Percentiles rank a stretch among this genome's conserved stretches.
Conservation (phyloP, 129 eudicot species). For the Helianthus annuus region DNA sequence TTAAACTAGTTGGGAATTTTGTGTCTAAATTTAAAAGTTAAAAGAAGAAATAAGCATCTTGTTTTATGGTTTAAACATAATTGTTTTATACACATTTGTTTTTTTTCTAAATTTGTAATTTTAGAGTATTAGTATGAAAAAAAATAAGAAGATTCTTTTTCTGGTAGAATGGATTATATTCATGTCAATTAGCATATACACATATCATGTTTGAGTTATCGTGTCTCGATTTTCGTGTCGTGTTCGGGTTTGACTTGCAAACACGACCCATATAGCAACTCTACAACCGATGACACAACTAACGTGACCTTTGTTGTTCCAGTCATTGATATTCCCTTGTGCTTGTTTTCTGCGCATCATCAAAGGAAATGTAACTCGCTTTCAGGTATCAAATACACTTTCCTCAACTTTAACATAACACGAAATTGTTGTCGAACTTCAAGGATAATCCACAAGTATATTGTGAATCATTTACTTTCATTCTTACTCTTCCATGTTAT, state of each 20-base stretch:
- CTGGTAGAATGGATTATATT: background rate
- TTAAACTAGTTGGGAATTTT: background rate
- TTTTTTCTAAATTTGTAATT: background rate
- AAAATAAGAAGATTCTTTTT: background rate
- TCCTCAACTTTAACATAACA: background rate
- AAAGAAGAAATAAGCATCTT: background rate
- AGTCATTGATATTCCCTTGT: conserved; percentile 91
- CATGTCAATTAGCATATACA: background rate
- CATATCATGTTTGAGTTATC: background rate
- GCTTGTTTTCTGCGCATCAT: conserved; percentile 73
- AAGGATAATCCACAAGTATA: background rate
- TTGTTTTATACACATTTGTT: background rate
- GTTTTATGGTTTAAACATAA: background rate
- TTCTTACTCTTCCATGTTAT: conserved; percentile 10
- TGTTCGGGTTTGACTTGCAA: background rate
- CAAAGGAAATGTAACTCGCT: conserved; percentile 45
- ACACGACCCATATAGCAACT: background rate
- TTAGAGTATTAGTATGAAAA: background rate
- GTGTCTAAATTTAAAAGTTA: background rate
- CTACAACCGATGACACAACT: background rate
- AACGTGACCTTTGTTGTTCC: conserved; percentile 22
- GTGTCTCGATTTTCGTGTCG: background rate
- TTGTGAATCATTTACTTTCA: background rate
- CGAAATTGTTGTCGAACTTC: background rate
- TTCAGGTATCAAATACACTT: conserved; percentile 54